A percentile compares a stretch with the other conserved stretches of the same genome.
Conservation (phyloP, 192 early-diverging fungal genomes). For the Entophlyctis luteolus region DNA sequence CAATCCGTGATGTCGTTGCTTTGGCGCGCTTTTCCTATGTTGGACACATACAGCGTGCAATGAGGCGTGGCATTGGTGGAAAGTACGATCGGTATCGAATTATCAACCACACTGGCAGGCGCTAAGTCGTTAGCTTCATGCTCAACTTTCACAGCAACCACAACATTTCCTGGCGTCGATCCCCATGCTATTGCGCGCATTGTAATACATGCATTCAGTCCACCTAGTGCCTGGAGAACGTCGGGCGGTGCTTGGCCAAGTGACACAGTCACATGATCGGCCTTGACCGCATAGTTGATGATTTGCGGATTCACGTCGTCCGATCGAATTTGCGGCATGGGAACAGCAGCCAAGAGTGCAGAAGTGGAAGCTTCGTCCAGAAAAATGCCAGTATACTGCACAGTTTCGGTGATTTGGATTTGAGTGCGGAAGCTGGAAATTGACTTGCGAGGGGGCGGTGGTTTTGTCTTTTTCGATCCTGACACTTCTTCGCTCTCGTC, state of each 20-base stretch:
- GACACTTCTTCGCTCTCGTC: too few relatives aligned
- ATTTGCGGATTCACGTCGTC: not conserved
- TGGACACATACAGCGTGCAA: conserved; percentile 34
- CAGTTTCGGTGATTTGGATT: conserved; percentile 34
- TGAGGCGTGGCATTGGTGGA: conserved; percentile 37
- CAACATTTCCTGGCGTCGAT: conserved; percentile 12
- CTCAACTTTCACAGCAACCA: conserved; percentile 39
- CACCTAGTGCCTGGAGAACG: conserved; percentile 31
- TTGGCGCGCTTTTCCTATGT: conserved; percentile 15
- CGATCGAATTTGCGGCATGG: conserved; percentile 25
- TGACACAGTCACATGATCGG: conserved; percentile 41
- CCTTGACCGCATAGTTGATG: conserved; percentile 17
- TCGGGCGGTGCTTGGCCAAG: conserved; percentile 26
- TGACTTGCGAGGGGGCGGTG: conserved; percentile 16
- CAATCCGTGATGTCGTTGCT: conserved; percentile 39
- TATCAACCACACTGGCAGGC: too few relatives aligned
- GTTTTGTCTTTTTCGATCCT: too few relatives aligned
- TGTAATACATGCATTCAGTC: conserved; percentile 23
- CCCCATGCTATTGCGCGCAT: conserved; percentile 27
- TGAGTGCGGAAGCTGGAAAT: conserved; percentile 33
- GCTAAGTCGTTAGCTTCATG: not conserved
- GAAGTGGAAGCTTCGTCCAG: conserved; percentile 16
- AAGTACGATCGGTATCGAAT: too few relatives aligned
- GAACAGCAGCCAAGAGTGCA: conserved; percentile 10
- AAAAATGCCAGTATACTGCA: conserved; percentile 37